Base-by-base conservation (phyloP, 106 monocot species). In the Apostasia shenzhenica region DNA sequence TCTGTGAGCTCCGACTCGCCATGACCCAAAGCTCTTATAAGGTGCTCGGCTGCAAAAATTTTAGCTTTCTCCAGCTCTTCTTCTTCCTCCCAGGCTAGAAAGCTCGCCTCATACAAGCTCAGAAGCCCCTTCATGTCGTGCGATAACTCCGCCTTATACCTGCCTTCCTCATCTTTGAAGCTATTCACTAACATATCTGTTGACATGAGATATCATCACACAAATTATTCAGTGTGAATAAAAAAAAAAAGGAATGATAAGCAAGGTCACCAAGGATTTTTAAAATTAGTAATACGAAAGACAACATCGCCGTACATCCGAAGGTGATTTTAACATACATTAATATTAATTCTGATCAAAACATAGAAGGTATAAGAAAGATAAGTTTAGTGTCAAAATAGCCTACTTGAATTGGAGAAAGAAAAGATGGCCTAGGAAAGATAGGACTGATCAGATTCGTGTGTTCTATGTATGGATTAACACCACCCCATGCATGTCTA, bases 131-230 rank as follows among this genome's bases (percentile, higher is more conserved):
- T 51, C 1, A 51, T 39, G 10, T 68, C 54, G 2, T 53, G 12
- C 2, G 8, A 2, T 45, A 45, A 1, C 5, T 4, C 2, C 12
- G 42, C 1, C 44, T 45, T 63, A 9, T 9, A 63, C 6, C 44
- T 53, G 6, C 71, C 71, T 5, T 60, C 53, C n/a, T 61, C 61
- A 55, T 76, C 70, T 55, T 67, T 75, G 55, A 76, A 81, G 14
- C 52, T 3, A 14, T 61, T 45, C 1, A 63, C 2, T 13, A 81
- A 39, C 6, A 39, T 4, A 37, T 59, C 39, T 40, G 26, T 26
- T 26, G 26, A 26, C 26, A 26, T 26, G 26, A 26, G 26, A 26
- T 26, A 26, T 26, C 26, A 26, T 26, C 26, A 26, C 26, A 26
- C 26, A 26, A 26, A 26, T 26, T 26, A 26, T 26, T 26, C 26